A percentile compares a stretch with the other conserved stretches of the same genome.
phyloP scores from a whole-genome alignment of 305 asterid genomes.

The Withania somnifera region DNA sequence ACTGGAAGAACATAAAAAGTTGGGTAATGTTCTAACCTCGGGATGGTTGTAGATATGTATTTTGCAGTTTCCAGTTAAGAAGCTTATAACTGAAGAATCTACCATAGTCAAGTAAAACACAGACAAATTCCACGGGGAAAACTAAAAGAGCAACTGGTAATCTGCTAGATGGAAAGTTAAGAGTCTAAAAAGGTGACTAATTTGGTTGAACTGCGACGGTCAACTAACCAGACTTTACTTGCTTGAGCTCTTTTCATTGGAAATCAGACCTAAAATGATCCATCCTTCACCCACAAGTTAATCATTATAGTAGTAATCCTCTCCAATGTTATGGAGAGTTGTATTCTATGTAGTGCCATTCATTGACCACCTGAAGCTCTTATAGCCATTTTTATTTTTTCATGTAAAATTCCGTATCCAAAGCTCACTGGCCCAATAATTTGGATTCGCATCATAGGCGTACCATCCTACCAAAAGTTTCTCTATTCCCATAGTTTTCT shows the following conservation, averaged over 20 bases:
- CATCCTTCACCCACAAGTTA: constrained; percentile 10
- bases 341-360: neutral
- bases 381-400: neutral
- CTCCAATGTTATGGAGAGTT: no score
- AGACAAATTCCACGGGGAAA: neutral
- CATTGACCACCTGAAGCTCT: neutral
- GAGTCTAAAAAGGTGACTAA: constrained; percentile 9
- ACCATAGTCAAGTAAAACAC: neutral
- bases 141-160: constrained; percentile 31
- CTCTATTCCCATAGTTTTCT: neutral
- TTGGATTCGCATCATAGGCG: no score
- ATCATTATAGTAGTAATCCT: neutral
- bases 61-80: neutral
- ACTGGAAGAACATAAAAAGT: neutral
- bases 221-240: constrained; percentile 31
- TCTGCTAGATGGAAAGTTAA: constrained; percentile 24
- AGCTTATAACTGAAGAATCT: constrained; percentile 22
- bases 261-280: constrained; percentile 39
- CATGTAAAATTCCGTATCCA: no score
- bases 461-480: neutral
- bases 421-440: no score
- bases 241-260: neutral
- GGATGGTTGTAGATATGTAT: neutral
- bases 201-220: constrained; percentile 28
- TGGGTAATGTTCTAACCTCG: neutral